These are phyloP conservation scores for Trichoderma asperelloides DNA, from an alignment of 495 filamentous ascomycete species.

Conservation along the genomic window DNA sequence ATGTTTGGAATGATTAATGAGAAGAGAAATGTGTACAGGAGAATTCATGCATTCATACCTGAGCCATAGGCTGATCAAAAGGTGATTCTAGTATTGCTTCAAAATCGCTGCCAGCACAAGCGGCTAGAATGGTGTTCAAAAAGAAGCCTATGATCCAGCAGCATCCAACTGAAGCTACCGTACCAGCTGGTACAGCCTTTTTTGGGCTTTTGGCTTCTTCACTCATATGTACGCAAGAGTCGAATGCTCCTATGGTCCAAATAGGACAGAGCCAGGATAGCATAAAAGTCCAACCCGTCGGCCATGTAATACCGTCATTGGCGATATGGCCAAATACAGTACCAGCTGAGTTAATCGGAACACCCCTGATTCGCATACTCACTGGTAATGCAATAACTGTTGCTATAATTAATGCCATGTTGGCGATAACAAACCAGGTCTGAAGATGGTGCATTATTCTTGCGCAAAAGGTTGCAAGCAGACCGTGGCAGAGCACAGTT, in stretches of 20 bases:
- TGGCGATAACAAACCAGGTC: slow-evolving; percentile 51
- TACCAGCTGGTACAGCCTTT: slow-evolving; percentile 53
- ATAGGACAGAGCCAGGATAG: slow-evolving; percentile 56
- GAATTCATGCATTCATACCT: not conserved
- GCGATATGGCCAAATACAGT: slow-evolving; percentile 40
- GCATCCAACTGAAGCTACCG: slow-evolving; percentile 44
- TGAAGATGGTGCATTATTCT: slow-evolving; percentile 62
- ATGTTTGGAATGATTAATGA: not conserved
- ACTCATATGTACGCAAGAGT: slow-evolving; percentile 45
- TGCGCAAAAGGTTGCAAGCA: slow-evolving; percentile 44
- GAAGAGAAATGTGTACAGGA: not conserved
- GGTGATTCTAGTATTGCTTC: slow-evolving; percentile 27
- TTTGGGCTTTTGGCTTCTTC: slow-evolving; percentile 58
- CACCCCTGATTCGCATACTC: slow-evolving; percentile 28
- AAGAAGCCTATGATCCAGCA: slow-evolving; percentile 45
- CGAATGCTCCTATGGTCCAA: slow-evolving; percentile 53
- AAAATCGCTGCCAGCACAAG: slow-evolving; percentile 38
- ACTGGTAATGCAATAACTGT: slow-evolving; percentile 59
- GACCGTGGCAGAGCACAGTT: slow-evolving; percentile 48
- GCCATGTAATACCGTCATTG: slow-evolving; percentile 51
- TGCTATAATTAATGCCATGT: slow-evolving; percentile 53
- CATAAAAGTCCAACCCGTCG: slow-evolving; percentile 55
- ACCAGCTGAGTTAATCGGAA: slow-evolving; percentile 27
- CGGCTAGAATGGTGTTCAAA: slow-evolving; percentile 42
- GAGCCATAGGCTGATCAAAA: slow-evolving; percentile 36